A percentile compares a stretch with the other conserved stretches of the same genome.
phyloP scores from a whole-genome alignment of 768 basidiomycete species.

The Antrodiella citrinella region DNA sequence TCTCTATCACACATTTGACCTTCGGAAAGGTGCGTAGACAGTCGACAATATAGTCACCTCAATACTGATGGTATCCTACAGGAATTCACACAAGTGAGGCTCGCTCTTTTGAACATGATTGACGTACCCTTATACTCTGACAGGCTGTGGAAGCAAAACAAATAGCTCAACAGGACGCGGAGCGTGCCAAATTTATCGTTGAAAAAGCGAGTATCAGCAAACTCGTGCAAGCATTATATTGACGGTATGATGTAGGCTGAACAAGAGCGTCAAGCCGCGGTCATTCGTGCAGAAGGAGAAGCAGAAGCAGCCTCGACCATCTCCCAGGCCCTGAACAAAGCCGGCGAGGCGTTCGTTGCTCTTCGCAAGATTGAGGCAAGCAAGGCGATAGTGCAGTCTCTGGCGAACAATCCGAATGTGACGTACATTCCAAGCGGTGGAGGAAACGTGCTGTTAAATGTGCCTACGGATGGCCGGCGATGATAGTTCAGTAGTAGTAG shows the following conservation, averaged over 20 bases:
- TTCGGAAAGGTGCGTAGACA: conserved; percentile 69
- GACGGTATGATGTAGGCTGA: conserved; percentile 58
- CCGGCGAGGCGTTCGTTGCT: conserved; percentile 92
- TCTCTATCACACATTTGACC: conserved; percentile 88
- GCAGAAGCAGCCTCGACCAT: conserved; percentile 95
- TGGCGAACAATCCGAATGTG: conserved; percentile 74
- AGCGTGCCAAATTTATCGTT: conserved; percentile 97
- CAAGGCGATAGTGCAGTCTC: conserved; percentile 90
- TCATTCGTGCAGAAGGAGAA: conserved; percentile 97
- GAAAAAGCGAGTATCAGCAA: conserved; percentile 64
- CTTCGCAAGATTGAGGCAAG: conserved; percentile 96
- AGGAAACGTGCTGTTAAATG: conserved; percentile 76
- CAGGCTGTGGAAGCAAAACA: conserved; percentile 99
- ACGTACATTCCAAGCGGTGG: conserved; percentile 81
- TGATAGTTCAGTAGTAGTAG: conserved; percentile 18
- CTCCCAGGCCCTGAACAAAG: conserved; percentile 82
- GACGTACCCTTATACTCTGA: no score
- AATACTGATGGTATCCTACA: no score
- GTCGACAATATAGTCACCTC: no score
- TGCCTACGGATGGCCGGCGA: conserved; percentile 45
- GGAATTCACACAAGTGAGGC: conserved; percentile 73
- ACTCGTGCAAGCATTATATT: no score
- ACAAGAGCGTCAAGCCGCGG: conserved; percentile 97
- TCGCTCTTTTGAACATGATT: no score
- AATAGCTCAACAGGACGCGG: conserved; percentile 99